Percentiles rank a stretch among this genome's conserved stretches.
phyloP scores from a whole-genome alignment of 148 eudicot species.

The Rhododendron williamsianum region DNA sequence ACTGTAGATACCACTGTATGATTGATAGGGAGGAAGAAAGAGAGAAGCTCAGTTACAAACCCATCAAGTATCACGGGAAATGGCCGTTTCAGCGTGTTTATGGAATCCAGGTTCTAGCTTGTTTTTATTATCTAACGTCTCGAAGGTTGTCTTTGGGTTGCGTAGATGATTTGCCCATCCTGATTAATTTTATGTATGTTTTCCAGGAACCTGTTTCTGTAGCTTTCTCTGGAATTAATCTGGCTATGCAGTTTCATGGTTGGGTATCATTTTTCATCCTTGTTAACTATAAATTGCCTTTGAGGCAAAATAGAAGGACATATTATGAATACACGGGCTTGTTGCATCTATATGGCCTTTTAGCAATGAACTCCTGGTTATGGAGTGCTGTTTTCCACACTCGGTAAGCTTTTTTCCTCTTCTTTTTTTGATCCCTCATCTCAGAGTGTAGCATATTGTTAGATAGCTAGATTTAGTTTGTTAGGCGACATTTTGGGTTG shows the following conservation, averaged over 20 bases:
- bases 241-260: constrained; percentile 92
- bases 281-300: constrained; percentile 74
- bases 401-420: constrained; percentile 45
- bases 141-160: background rate
- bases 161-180: background rate
- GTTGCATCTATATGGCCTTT: constrained; percentile 80
- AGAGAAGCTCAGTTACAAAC: constrained; percentile 54
- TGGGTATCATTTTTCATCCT: constrained; percentile 95
- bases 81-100: constrained; percentile 84
- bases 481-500: background rate
- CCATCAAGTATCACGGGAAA: constrained; percentile 85
- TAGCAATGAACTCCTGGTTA: constrained; percentile 86
- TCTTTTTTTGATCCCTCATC: background rate
- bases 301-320: constrained; percentile 49
- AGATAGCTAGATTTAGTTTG: background rate
- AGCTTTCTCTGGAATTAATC: constrained; percentile 80
- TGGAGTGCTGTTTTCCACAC: constrained; percentile 88
- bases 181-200: constrained; percentile 6
- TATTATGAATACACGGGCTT: constrained; percentile 76
- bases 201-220: constrained; percentile 91
- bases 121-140: background rate
- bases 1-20: constrained; percentile 88
- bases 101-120: constrained; percentile 69
- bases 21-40: constrained; percentile 79
- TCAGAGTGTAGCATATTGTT: background rate